Evolutionary conservation across 2,329 filamentous ascomycete genomes (phyloP), one percentile per base, ranked within the genome.

Genomic region (Colletotrichum somersetense): DNA sequence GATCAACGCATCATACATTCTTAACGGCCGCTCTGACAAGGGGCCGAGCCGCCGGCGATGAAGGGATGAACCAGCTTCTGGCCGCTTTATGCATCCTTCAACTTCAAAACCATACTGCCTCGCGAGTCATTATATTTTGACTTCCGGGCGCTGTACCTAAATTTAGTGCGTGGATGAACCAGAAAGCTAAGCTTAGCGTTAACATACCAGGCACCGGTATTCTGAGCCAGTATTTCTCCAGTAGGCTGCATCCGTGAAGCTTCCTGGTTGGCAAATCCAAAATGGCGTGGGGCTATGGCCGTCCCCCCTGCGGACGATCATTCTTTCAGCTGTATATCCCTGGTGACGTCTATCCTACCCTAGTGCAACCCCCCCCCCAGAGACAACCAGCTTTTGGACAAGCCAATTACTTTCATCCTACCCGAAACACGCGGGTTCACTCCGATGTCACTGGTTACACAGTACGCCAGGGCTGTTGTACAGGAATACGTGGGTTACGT

Each of bases 221-320:
- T 30, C n/a, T 14, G 53, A 56, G 8, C n/a, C 33, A 38, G 18
- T n/a, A 5, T 33, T 33, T 2, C 52, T 8, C 52, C 52, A 33
- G 26, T 30, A 30, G 30, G 30, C 30, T 30, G 30, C 30, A 30
- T 30, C 30, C 30, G 30, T 30, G 30, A 30, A 30, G 30, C 30
- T 30, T 35, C 35, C 35, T 35, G 35, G 35, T 35, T 35, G 35
- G 35, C 35, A 35, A 35, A 40, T 40, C 38, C 38, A 40, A 40
- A 42, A 23, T n/a, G 11, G 16, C 12, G 16, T 30, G 12, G 40
- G 35, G 35, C 35, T 35, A 35, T 35, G 35, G 35, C 35, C 7
- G 30, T 30, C 35, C 40, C 40, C 44, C 57, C 16, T 44, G 23
- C 23, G 16, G 57, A 46, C 40, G 57, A 61, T 61, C 57, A 46